Evolutionary conservation across 2,329 filamentous ascomycete species (phyloP).

Genomic region (Aspergillus floridensis): DNA sequence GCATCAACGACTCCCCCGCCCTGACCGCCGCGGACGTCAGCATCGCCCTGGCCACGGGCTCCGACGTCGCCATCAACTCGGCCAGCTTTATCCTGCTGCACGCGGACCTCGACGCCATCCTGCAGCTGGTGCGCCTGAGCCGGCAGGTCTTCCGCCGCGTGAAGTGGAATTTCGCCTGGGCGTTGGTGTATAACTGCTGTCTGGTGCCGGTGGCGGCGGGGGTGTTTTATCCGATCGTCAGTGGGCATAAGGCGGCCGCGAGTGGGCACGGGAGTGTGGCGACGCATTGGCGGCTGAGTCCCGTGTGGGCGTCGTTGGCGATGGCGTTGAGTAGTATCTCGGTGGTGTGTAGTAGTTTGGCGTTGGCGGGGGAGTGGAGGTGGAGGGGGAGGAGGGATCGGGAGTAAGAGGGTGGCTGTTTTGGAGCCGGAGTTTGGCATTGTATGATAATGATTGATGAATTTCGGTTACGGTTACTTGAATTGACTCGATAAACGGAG

Average conservation of each 20-base stretch:
- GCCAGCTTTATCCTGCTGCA: conserved; percentile 79
- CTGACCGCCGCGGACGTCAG: conserved; percentile 77
- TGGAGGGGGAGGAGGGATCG: conserved; percentile 14
- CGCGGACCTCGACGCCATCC: conserved; percentile 65
- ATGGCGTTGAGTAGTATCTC: conserved; percentile 93
- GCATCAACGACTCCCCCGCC: conserved; percentile 82
- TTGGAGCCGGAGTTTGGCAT: too few relatives aligned
- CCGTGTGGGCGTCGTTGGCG: conserved; percentile 77
- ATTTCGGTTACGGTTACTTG: too few relatives aligned
- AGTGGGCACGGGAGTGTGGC: conserved; percentile 32
- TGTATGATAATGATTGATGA: too few relatives aligned
- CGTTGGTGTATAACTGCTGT: conserved; percentile 74
- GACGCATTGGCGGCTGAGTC: conserved; percentile 47
- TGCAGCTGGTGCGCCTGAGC: conserved; percentile 71
- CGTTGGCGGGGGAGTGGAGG: conserved; percentile 55
- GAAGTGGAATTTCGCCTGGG: conserved; percentile 83
- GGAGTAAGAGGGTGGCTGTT: too few relatives aligned
- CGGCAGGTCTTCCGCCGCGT: conserved; percentile 72
- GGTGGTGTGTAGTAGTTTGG: conserved; percentile 78
- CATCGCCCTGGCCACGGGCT: conserved; percentile 77
- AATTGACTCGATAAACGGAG: too few relatives aligned
- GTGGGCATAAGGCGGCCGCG: conserved; percentile 34
- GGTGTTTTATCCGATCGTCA: conserved; percentile 64
- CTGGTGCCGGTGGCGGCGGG: conserved; percentile 80
- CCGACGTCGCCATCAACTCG: conserved; percentile 77